These are phyloP conservation scores for Paraglomus occultum DNA, from an alignment of 192 early-diverging fungal genomes.

Conservation along the genomic window DNA sequence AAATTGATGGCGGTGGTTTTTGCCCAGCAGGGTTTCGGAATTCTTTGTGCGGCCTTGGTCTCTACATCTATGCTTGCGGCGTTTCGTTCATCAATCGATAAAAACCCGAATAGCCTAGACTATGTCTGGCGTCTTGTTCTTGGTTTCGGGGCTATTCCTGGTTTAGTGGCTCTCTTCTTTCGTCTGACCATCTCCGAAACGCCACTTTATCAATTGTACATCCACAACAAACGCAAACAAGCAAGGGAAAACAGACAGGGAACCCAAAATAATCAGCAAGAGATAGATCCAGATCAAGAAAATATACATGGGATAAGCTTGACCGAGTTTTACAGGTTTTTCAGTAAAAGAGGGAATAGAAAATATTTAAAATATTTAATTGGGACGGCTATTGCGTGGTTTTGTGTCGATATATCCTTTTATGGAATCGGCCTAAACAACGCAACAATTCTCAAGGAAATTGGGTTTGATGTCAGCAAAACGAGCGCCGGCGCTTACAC, in stretches of 20 bases:
- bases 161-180: constrained; percentile 82
- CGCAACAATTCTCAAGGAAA: constrained; percentile 59
- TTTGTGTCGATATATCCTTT: constrained; percentile 65
- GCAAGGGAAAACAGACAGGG: constrained; percentile 36
- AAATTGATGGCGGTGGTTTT: constrained; percentile 82
- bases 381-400: constrained; percentile 66
- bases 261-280: no score
- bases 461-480: constrained; percentile 47
- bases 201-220: constrained; percentile 88
- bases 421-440: constrained; percentile 72
- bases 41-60: constrained; percentile 76
- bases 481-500: constrained; percentile 31
- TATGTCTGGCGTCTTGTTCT: constrained; percentile 91
- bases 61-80: constrained; percentile 66
- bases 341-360: constrained; percentile 59
- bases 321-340: constrained; percentile 58
- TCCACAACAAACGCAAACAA: no score
- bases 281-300: constrained; percentile 30
- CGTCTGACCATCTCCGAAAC: constrained; percentile 91
- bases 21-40: constrained; percentile 93
- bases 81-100: constrained; percentile 68
- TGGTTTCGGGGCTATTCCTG: constrained; percentile 83
- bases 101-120: constrained; percentile 68
- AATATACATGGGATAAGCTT: constrained; percentile 29
- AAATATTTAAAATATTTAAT: constrained; percentile 68